A percentile compares a stretch with the other conserved stretches of the same genome.
These are phyloP conservation scores for Akebia trifoliata DNA, from an alignment of 164 flowering plant genomes.

Conservation along the genomic window DNA sequence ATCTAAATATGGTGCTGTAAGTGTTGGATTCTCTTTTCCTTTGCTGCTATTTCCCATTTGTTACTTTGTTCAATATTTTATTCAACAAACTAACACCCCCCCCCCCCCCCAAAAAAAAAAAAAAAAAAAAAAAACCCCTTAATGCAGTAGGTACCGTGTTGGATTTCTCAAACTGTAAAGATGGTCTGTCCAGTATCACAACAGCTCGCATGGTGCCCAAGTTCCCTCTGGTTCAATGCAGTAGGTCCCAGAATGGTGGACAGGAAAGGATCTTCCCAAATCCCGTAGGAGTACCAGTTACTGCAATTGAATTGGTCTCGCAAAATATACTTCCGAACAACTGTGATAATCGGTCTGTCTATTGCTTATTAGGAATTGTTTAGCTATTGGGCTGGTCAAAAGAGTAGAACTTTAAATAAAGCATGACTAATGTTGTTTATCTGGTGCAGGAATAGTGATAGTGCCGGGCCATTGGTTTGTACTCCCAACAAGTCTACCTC, in stretches of 20 bases:
- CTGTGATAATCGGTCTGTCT: conserved; percentile 13
- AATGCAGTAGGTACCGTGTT: conserved; percentile 15
- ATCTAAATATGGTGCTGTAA: background rate
- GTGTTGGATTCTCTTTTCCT: too few species aligned
- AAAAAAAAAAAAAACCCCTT: background rate
- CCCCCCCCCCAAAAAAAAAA: background rate
- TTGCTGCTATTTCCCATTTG: too few species aligned
- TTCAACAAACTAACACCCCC: background rate
- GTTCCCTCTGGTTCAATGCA: conserved; percentile 16
- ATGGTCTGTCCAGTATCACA: conserved; percentile 19
- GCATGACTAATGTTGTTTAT: background rate
- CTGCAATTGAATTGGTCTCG: conserved; percentile 11
- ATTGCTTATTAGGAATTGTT: background rate
- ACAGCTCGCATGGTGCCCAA: conserved; percentile 17
- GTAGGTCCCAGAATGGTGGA: conserved; percentile 11
- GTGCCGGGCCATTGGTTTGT: conserved; percentile 7
- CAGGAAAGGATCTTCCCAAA: background rate
- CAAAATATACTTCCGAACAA: conserved; percentile 7
- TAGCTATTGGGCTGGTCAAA: background rate
- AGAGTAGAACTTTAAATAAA: background rate
- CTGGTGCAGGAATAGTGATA: conserved; percentile 17
- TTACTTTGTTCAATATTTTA: too few species aligned
- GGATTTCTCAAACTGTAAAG: conserved; percentile 19
- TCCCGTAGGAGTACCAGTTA: conserved; percentile 10
- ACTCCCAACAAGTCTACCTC: conserved; percentile 15